Conservation (phyloP, 75 land plant species). For the Ceratopteris richardii region DNA sequence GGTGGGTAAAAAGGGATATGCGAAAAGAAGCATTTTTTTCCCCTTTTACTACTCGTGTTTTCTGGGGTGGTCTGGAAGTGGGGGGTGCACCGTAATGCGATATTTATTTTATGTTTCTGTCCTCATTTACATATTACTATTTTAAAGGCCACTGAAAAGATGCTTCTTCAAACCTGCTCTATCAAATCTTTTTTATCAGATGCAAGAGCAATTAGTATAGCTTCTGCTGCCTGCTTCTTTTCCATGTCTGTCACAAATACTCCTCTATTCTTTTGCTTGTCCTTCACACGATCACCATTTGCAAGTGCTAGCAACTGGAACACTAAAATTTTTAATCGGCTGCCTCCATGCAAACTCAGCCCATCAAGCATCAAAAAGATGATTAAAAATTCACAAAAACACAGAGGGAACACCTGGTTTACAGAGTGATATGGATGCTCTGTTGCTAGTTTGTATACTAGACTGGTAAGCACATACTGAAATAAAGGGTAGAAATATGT, state of each 20-base stretch:
- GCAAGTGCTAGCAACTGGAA: constrained; percentile 83
- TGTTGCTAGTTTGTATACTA: constrained; percentile 84
- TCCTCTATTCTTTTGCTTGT: constrained; percentile 78
- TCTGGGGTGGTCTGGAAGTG: too few relatives aligned
- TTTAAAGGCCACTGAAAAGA: too few relatives aligned
- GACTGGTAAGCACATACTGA: constrained; percentile 76
- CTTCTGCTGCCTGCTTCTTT: constrained; percentile 87
- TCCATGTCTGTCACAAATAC: constrained; percentile 91
- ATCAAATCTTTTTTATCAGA: constrained; percentile 48
- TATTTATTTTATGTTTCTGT: too few relatives aligned
- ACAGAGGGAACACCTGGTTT: constrained; percentile 98
- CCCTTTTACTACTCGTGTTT: too few relatives aligned
- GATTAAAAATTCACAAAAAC: neutral
- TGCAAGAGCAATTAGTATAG: constrained; percentile 59
- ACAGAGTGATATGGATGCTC: constrained; percentile 98
- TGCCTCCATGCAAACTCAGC: too few relatives aligned
- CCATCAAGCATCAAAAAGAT: neutral
- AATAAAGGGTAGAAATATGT: neutral
- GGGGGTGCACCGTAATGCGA: too few relatives aligned
- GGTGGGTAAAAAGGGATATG: too few relatives aligned
- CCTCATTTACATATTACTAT: too few relatives aligned
- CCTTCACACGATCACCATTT: constrained; percentile 98
- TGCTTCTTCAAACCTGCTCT: constrained; percentile 40
- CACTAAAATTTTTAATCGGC: neutral
- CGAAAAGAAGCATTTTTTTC: neutral